A percentile compares a stretch with the other conserved stretches of the same genome.
phyloP scores from a whole-genome alignment of 2,329 filamentous ascomycete genomes.

The Alternaria triticimaculans region DNA sequence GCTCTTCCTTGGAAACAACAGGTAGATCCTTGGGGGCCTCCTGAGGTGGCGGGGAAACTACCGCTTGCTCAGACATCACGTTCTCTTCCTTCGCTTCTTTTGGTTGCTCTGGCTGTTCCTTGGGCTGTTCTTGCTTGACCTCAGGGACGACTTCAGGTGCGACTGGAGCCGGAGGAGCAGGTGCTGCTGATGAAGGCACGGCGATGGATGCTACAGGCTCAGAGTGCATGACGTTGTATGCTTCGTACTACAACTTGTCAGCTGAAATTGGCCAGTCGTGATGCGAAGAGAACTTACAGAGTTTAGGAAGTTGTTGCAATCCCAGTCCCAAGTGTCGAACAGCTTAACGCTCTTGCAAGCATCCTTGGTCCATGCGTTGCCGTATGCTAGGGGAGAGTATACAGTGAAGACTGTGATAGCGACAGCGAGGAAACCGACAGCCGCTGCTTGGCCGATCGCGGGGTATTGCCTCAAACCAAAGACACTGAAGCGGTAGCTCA shows the following conservation, averaged over 20 bases:
- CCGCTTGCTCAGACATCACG: constrained; percentile 34
- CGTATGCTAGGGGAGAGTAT: constrained; percentile 90
- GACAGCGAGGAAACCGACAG: constrained; percentile 74
- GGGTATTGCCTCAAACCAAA: constrained; percentile 74
- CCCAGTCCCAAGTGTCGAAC: constrained; percentile 92
- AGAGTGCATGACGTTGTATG: constrained; percentile 29
- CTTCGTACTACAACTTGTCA: constrained; percentile 37
- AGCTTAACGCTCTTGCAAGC: constrained; percentile 89
- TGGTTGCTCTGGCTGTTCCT: constrained; percentile 14
- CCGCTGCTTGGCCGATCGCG: constrained; percentile 74
- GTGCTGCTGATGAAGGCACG: constrained; percentile 35
- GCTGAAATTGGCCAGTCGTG: constrained; percentile 7
- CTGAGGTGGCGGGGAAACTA: constrained; percentile 39
- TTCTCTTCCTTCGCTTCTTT: constrained; percentile 29
- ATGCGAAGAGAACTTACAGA: constrained; percentile 69
- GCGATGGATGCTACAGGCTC: constrained; percentile 30
- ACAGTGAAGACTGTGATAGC: constrained; percentile 79
- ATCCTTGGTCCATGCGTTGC: constrained; percentile 89
- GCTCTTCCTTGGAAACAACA: constrained; percentile 71
- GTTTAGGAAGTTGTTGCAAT: constrained; percentile 91
- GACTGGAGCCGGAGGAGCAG: constrained; percentile 26
- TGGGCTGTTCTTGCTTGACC: constrained; percentile 14
- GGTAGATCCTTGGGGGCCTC: constrained; percentile 35
- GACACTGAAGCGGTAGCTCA: constrained; percentile 73
- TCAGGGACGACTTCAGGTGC: constrained; percentile 10